phyloP scores from a whole-genome alignment of 2,329 filamentous ascomycete species.

The Periconia digitata region DNA sequence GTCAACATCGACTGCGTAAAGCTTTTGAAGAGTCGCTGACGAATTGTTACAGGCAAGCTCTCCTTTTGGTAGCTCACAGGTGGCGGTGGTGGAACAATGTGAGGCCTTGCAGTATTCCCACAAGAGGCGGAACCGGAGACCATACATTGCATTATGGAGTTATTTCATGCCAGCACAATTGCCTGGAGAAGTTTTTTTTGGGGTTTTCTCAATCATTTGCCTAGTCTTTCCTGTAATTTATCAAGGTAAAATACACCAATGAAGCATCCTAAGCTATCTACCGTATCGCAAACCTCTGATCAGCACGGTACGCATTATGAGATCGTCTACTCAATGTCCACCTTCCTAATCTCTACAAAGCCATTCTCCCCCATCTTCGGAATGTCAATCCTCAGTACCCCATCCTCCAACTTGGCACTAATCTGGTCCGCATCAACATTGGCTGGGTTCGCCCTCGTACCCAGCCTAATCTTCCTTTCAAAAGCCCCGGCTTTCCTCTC shows the following conservation, averaged over 20 bases:
- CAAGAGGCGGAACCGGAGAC: no score
- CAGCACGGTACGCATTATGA: no score
- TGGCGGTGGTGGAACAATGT: no score
- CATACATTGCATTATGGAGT: no score
- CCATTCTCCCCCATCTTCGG: conserved; percentile 68
- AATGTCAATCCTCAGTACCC: conserved; percentile 73
- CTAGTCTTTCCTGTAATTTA: no score
- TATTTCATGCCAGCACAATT: no score
- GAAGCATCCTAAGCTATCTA: no score
- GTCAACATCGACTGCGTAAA: background rate
- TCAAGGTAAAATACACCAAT: no score
- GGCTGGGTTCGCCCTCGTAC: conserved; percentile 56
- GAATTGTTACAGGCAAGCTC: background rate
- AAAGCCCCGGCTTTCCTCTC: conserved; percentile 76
- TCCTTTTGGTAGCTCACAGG: no score
- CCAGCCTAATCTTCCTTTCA: conserved; percentile 67
- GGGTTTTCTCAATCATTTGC: no score
- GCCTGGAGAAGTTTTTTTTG: no score
- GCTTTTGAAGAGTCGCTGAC: background rate
- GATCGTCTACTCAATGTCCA: conserved; percentile 50
- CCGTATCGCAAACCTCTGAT: background rate
- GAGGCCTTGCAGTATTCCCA: no score
- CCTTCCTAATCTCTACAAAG: conserved; percentile 59
- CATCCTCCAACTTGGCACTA: conserved; percentile 75
- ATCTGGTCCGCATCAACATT: conserved; percentile 69